Base-by-base conservation (phyloP, 768 basidiomycete species). In the Phanerochaete sordida region DNA sequence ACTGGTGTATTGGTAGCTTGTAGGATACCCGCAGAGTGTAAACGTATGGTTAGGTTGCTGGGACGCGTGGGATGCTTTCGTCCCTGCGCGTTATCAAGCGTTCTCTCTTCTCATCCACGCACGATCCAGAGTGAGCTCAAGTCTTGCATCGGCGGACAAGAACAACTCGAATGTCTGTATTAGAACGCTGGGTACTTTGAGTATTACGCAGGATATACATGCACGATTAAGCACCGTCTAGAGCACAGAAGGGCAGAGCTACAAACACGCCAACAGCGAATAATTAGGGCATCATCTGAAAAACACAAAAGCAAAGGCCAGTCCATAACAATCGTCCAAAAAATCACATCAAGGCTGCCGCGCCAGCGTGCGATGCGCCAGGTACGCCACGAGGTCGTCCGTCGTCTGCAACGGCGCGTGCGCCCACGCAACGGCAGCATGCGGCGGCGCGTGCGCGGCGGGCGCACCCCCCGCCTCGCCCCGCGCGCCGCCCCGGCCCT, bases 331-430 rank as follows among this genome's bases (percentile, higher is more conserved):
- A n/a, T n/a, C 7, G 33, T 35, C 33, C 39, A 16, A 43, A 43
- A 6, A 13, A 43, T 43, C 11, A 19, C 19, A 64, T 33, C 23
- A 62, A 35, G 47, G 62, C 58, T 64, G 64, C 26, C 48, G 57
- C 13, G 64, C 62, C 26, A 67, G 52, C 57, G 64, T 65, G 53
- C 65, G 63, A 57, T 67, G 68, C 49, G 64, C 68, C 50, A 69
- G 44, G 35, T 67, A 69, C 23, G 62, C 62, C 37, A 54, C 58
- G 26, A 67, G 57, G 57, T 67, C 68, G 21, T 66, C 68, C 28
- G 66, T 64, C 31, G 66, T 67, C 59, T 64, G 60, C 55, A 67
- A 57, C 13, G 66, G 51, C 3, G 60, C 46, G 21, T 48, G 24
- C 2, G 44, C 30, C 48, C 43, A 58, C 50, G 7, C 55, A 54